Conservation (phyloP, 176 grass and related monocot species). For the Triticum monococcum region DNA sequence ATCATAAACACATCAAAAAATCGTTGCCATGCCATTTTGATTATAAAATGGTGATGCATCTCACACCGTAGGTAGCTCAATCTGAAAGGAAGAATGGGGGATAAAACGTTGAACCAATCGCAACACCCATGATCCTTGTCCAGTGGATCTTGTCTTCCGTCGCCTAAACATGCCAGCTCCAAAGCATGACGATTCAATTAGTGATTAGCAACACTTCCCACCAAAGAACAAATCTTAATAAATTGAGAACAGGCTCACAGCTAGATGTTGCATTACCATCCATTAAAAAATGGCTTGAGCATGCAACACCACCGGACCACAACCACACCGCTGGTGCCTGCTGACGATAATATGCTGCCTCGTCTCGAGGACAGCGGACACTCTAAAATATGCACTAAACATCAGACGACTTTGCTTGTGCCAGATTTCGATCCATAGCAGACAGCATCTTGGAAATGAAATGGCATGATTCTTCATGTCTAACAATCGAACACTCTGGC, state of each 20-base stretch:
- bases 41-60: neutral
- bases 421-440: neutral
- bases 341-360: neutral
- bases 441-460: neutral
- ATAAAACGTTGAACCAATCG: conserved; percentile 2
- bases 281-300: neutral
- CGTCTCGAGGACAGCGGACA: neutral
- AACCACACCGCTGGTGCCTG: neutral
- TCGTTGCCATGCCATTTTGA: no score
- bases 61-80: neutral
- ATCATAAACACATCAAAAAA: neutral
- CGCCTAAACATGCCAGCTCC: neutral
- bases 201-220: neutral
- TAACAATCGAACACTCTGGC: neutral
- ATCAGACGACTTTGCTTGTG: neutral
- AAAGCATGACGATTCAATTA: neutral
- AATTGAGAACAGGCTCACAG: neutral
- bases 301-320: neutral
- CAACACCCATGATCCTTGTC: conserved; percentile 34
- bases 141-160: conserved; percentile 32
- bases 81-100: neutral
- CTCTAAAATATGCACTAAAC: neutral
- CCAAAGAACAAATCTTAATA: neutral
- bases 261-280: neutral
- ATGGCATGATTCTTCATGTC: neutral